Conservation (phyloP, 345 rosid genomes). For the Eucalyptus lansdowneana region DNA sequence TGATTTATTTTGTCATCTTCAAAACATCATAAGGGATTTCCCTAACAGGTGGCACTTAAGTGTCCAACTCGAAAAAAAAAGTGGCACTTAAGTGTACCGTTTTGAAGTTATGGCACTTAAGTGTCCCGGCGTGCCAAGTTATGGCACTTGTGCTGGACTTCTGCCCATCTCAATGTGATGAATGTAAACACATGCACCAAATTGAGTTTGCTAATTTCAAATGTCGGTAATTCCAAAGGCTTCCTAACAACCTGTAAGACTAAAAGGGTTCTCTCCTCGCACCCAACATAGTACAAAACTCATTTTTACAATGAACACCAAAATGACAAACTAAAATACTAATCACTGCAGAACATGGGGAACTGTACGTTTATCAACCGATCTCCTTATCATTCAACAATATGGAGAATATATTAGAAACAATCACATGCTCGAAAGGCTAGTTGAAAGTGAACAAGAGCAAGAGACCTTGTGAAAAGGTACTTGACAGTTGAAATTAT, state of each 20-base stretch:
- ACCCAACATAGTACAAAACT: background rate
- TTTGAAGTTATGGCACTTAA: no score
- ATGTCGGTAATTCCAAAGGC: background rate
- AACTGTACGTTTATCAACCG: background rate
- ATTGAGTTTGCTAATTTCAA: background rate
- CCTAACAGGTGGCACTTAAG: no score
- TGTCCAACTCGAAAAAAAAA: no score
- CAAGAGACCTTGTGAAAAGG: background rate
- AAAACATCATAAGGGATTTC: no score
- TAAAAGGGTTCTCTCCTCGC: background rate
- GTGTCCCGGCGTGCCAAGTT: no score
- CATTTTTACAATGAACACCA: background rate
- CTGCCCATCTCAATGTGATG: background rate
- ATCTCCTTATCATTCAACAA: background rate
- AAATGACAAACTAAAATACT: background rate
- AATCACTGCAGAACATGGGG: background rate
- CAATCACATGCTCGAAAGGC: background rate
- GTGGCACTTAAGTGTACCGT: no score
- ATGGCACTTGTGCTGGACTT: no score
- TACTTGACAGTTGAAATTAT: background rate
- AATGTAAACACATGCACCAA: background rate
- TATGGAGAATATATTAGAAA: background rate
- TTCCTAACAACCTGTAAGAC: background rate
- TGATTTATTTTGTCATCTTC: no score
- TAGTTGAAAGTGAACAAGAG: background rate